Base-by-base conservation (phyloP, 352 stramenopile genomes). In the Globisporangium nodosum region DNA sequence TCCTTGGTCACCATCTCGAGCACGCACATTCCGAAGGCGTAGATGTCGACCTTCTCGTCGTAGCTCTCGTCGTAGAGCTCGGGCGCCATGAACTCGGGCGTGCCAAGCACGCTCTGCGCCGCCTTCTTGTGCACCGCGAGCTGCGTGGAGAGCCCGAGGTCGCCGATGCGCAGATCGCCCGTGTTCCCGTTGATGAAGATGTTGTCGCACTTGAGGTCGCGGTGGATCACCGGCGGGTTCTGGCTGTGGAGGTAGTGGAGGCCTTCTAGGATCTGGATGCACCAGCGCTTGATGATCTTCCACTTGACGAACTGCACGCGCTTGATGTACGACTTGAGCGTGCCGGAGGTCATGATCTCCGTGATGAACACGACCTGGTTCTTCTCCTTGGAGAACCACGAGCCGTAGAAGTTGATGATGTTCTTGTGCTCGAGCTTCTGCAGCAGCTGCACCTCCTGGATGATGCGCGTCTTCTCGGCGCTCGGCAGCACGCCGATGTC, bases 1-100 rank as follows among this genome's bases (percentile, higher is more conserved):
- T 99, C 96, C 69, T 99, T 98, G 11, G 97, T 99, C 65, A 99
- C 96, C 83, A 99, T 99, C 79, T 99, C 97, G 37, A 99, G 73
- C 42, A 99, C 88, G 68, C 96, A 99, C 97, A 99, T 99, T 31
- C 97, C 97, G 76, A 99, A 99, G 18, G 97, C 96, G 68, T 99
- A 99, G 58, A 99, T 88, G 52, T 96, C 84, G 30, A 94, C 94
- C 66, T 98, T 99, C 67, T 99, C 95, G 60, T 98, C 93, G 69
- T 99, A 99, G 53, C 77, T 95, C 69, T 99, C 96, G 55, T 99
- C 96, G 69, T 99, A 99, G 31, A 99, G 81, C 68, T 99, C 97
- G 0, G 97, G 97, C 2, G 97, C 97, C 97, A 99, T 99, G 66
- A 99, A 99, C 71, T 99, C 97, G 6, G 97, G 97, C 55, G 97